These are phyloP conservation scores for Podochytrium sp. DNA, from an alignment of 192 early-diverging fungal genomes.

Conservation along the genomic window DNA sequence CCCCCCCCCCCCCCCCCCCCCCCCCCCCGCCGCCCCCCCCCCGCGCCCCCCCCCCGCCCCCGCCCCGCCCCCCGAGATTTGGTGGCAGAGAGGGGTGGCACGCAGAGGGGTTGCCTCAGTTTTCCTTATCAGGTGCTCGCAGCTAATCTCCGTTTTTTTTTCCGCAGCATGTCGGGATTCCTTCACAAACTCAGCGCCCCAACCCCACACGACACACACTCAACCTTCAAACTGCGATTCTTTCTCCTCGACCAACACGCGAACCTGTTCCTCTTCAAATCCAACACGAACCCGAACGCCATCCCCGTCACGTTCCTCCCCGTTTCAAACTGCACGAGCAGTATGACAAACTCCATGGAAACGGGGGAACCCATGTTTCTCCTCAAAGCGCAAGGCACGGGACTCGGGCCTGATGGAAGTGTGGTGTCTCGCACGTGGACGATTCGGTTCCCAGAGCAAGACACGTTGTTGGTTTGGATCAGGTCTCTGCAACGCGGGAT, in stretches of 20 bases:
- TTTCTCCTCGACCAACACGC: background rate
- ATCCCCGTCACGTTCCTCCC: slow-evolving; percentile 11
- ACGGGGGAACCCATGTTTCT: too few species aligned
- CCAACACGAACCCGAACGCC: background rate
- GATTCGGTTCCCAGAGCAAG: background rate
- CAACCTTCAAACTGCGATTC: background rate
- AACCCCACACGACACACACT: background rate
- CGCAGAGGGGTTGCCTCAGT: too few species aligned
- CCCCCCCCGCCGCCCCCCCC: too few species aligned
- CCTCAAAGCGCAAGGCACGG: background rate
- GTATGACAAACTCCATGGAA: background rate
- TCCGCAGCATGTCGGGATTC: background rate
- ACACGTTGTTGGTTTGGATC: background rate
- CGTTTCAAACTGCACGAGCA: background rate
- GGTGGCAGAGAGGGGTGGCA: too few species aligned
- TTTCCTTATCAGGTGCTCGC: too few species aligned
- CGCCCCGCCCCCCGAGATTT: too few species aligned
- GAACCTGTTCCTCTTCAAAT: slow-evolving; percentile 4
- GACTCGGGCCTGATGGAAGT: background rate
- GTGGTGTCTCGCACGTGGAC: background rate
- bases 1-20: too few species aligned
- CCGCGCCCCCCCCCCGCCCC: too few species aligned
- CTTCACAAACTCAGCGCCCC: slow-evolving; percentile 10
- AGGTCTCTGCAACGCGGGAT: background rate
- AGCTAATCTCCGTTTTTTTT: too few species aligned